A percentile compares a stretch with the other conserved stretches of the same genome.
Evolutionary conservation across 1,284 basidiomycete species (phyloP).

Genomic region (Ganoderma boninense): DNA sequence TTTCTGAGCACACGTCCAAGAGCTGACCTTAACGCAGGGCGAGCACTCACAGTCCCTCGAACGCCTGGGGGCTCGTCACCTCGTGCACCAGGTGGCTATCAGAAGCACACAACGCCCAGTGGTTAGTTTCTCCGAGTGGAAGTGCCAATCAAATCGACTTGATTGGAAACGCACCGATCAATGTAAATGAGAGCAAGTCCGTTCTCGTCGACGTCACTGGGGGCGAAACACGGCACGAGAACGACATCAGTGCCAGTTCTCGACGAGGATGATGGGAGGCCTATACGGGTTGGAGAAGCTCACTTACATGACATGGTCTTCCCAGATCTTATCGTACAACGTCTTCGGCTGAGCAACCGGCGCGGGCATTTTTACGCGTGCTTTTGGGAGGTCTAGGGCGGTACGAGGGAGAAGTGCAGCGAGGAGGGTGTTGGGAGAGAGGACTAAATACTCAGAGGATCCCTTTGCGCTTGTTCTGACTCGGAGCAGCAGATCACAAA

Average conservation of each 20-base stretch:
- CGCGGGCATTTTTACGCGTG: constrained; percentile 59
- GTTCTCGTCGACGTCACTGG: constrained; percentile 78
- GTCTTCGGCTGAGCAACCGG: constrained; percentile 74
- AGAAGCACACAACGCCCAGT: constrained; percentile 11
- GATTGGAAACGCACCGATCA: constrained; percentile 70
- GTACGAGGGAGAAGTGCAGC: background rate
- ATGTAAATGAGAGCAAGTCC: constrained; percentile 93
- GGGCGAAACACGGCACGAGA: constrained; percentile 8
- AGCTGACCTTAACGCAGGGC: background rate
- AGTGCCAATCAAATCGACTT: constrained; percentile 16
- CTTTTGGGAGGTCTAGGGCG: constrained; percentile 2
- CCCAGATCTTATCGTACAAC: constrained; percentile 96
- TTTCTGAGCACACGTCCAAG: constrained; percentile 11
- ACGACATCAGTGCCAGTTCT: background rate
- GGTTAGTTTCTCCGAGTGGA: constrained; percentile 1
- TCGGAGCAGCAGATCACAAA: constrained; percentile 13
- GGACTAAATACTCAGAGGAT: constrained; percentile 20
- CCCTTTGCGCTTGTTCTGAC: constrained; percentile 19
- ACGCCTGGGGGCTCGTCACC: constrained; percentile 96
- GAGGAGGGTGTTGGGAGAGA: background rate
- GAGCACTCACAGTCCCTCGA: constrained; percentile 84
- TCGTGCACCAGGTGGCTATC: constrained; percentile 92
- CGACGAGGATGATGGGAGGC: background rate
- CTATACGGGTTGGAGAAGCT: constrained; percentile 38
- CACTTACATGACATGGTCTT: constrained; percentile 88